A percentile compares a stretch with the other conserved stretches of the same genome.
These are phyloP conservation scores for Aspergillus ostianus DNA, from an alignment of 495 filamentous ascomycete genomes.

Conservation along the genomic window DNA sequence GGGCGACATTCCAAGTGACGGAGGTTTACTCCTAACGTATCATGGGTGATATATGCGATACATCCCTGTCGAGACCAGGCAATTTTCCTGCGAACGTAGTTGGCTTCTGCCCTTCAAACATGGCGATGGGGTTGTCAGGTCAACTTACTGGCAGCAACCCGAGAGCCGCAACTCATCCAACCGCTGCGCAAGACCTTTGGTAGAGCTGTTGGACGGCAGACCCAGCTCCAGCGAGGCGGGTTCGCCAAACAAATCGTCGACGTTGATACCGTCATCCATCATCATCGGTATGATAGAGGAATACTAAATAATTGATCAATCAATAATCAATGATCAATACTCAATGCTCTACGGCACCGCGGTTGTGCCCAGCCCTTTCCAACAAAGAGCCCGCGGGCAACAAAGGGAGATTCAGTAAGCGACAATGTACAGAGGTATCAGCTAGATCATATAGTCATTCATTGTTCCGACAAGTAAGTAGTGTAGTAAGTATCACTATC, in stretches of 20 bases:
- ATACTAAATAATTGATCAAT: not conserved
- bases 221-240: slow-evolving; percentile 48
- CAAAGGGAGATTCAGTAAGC: no score
- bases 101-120: slow-evolving; percentile 10
- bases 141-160: slow-evolving; percentile 81
- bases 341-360: not conserved
- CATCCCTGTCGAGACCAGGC: slow-evolving; percentile 89
- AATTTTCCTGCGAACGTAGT: slow-evolving; percentile 57
- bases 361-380: not conserved
- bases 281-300: slow-evolving; percentile 43
- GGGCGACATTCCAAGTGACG: slow-evolving; percentile 69
- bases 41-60: slow-evolving; percentile 77
- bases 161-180: slow-evolving; percentile 74
- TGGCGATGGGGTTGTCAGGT: not conserved
- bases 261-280: slow-evolving; percentile 69
- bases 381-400: no score
- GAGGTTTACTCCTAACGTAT: slow-evolving; percentile 65
- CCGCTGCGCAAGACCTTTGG: slow-evolving; percentile 67
- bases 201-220: slow-evolving; percentile 49
- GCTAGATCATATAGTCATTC: no score
- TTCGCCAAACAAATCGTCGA: slow-evolving; percentile 78
- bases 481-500: not conserved
- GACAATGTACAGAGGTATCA: no score
- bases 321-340: no score
- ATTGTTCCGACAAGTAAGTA: no score